These are phyloP conservation scores for Selaginella moellendorffii DNA, from an alignment of 75 land plant species.

Conservation along the genomic window DNA sequence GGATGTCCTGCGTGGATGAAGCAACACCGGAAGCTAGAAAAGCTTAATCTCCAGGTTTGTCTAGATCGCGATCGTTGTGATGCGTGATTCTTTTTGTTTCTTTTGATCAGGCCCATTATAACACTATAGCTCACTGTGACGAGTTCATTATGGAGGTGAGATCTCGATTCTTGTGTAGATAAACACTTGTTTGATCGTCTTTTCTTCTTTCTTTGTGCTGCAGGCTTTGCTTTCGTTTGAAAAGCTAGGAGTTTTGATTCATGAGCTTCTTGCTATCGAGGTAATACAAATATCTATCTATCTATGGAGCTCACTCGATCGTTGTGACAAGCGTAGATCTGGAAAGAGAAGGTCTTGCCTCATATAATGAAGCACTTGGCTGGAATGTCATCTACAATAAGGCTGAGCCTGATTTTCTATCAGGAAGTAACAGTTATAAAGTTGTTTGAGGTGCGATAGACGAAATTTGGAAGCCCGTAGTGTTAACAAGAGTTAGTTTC, in stretches of 20 bases:
- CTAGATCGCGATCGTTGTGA: not conserved
- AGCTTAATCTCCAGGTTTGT: constrained; percentile 27
- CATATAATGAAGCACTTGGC: constrained; percentile 12
- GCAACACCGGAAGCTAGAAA: constrained; percentile 24
- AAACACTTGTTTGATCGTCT: not conserved
- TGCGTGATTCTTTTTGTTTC: not conserved
- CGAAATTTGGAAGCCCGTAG: not conserved
- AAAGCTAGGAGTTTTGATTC: constrained; percentile 26
- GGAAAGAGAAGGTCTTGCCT: constrained; percentile 26
- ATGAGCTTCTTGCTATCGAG: constrained; percentile 30
- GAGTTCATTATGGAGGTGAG: constrained; percentile 31
- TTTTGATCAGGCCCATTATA: constrained; percentile 29
- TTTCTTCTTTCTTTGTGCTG: not conserved
- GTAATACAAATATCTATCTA: too few relatives aligned
- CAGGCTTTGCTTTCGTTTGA: constrained; percentile 27
- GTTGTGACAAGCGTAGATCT: constrained; percentile 14
- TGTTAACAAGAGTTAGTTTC: too few relatives aligned
- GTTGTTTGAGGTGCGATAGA: constrained; percentile 24
- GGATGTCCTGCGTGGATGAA: constrained; percentile 22
- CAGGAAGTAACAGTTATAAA: constrained; percentile 27
- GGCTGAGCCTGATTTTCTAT: constrained; percentile 15
- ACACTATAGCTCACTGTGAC: constrained; percentile 26
- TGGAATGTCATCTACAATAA: constrained; percentile 16
- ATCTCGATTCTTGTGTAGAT: not conserved
- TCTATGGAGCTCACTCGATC: too few relatives aligned